A percentile compares a stretch with the other conserved stretches of the same genome.
These are phyloP conservation scores for Domatiomyces catenatus DNA, from an alignment of 2,329 filamentous ascomycete species.

Conservation along the genomic window DNA sequence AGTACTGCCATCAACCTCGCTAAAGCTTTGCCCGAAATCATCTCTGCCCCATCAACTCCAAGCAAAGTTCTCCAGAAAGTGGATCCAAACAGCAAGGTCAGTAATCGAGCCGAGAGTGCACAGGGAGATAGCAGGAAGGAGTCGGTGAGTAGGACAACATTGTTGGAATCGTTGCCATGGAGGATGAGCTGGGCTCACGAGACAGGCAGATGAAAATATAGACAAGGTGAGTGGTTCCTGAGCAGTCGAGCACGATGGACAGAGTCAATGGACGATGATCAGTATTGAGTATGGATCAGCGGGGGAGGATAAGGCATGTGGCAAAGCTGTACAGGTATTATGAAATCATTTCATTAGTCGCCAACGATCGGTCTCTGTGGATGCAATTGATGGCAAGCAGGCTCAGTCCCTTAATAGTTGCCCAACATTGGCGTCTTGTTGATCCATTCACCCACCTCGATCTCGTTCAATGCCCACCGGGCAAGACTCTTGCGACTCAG, in stretches of 20 bases:
- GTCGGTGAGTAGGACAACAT: neutral
- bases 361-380: neutral
- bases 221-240: neutral
- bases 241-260: neutral
- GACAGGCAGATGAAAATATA: neutral
- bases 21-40: neutral
- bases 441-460: conserved; percentile 7
- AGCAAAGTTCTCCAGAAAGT: neutral
- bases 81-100: neutral
- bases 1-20: neutral
- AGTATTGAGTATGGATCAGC: neutral
- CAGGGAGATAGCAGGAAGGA: neutral
- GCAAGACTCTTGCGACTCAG: conserved; percentile 6
- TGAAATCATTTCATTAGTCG: neutral
- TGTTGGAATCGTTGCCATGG: neutral
- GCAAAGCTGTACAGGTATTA: neutral
- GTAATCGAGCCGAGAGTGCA: neutral
- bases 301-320: neutral
- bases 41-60: neutral
- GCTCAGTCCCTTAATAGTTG: conserved; percentile 1
- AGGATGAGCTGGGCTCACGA: neutral
- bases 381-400: neutral
- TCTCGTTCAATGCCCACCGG: conserved; percentile 8
- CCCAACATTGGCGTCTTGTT: conserved; percentile 5
- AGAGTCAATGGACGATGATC: neutral